Evolutionary conservation across 108 stramenopile species (phyloP).

Genomic region (Fistulifera solaris): DNA sequence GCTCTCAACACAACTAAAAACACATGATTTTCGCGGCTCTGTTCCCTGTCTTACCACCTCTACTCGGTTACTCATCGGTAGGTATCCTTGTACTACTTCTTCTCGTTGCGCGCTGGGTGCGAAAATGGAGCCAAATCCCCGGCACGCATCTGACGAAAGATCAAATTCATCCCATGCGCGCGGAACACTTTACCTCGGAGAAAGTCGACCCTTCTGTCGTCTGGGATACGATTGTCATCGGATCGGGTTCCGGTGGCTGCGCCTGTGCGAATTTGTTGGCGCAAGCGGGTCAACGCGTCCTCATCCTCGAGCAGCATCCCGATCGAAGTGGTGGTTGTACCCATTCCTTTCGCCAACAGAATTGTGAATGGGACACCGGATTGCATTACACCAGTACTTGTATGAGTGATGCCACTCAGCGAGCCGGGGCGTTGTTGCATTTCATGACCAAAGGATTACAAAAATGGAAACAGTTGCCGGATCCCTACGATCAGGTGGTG

Average conservation of each 20-base stretch:
- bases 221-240: conserved; percentile 56
- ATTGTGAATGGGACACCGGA: conserved; percentile 49
- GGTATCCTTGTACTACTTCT: too few relatives aligned
- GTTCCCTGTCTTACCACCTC: too few relatives aligned
- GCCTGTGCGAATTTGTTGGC: conserved; percentile 49
- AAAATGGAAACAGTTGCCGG: conserved; percentile 33
- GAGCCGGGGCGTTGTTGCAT: conserved; percentile 34
- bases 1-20: too few relatives aligned
- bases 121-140: too few relatives aligned
- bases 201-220: conserved; percentile 23
- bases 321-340: conserved; percentile 37
- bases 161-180: conserved; percentile 23
- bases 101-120: too few relatives aligned
- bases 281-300: conserved; percentile 44
- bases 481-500: conserved; percentile 45
- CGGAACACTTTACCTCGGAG: conserved; percentile 27
- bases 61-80: too few relatives aligned
- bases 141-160: not conserved
- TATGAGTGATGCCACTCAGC: conserved; percentile 5
- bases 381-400: conserved; percentile 32
- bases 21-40: too few relatives aligned
- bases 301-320: conserved; percentile 65
- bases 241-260: conserved; percentile 57
- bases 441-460: conserved; percentile 45
- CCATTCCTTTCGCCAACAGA: conserved; percentile 32